Evolutionary conservation across 2,329 filamentous ascomycete species (phyloP).

Genomic region (Claviceps fusiformis): DNA sequence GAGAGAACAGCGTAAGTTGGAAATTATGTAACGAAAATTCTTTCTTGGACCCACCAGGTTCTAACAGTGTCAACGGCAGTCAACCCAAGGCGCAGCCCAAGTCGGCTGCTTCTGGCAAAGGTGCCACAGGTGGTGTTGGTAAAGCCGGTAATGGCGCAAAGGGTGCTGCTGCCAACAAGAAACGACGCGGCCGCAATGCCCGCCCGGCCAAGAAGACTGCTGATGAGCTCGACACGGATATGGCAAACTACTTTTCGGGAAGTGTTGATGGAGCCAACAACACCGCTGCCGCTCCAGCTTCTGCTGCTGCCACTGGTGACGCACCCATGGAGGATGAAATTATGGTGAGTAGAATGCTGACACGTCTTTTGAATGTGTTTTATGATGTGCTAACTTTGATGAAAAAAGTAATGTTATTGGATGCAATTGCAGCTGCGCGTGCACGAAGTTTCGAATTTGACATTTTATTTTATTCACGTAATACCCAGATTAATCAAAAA

Average conservation of each 20-base stretch:
- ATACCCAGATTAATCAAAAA: slow-evolving; percentile 5
- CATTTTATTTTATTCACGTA: background rate
- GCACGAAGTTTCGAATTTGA: background rate
- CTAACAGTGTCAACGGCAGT: slow-evolving; percentile 10
- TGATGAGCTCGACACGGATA: slow-evolving; percentile 92
- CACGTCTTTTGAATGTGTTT: background rate
- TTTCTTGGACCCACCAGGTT: background rate
- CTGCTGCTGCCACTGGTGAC: slow-evolving; percentile 34
- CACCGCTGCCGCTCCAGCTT: slow-evolving; percentile 30
- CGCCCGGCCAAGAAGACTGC: slow-evolving; percentile 74
- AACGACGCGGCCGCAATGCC: slow-evolving; percentile 43
- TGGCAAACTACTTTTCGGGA: slow-evolving; percentile 79
- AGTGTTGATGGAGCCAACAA: slow-evolving; percentile 32
- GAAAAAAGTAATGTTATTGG: background rate
- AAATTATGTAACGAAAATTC: background rate
- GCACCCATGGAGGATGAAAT: slow-evolving; percentile 57
- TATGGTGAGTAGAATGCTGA: slow-evolving; percentile 21
- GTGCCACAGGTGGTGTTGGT: slow-evolving; percentile 13
- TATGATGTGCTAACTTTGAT: slow-evolving; percentile 1
- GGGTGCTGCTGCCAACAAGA: slow-evolving; percentile 36
- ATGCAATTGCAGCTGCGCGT: background rate
- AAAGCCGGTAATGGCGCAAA: slow-evolving; percentile 27
- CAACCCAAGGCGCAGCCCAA: slow-evolving; percentile 48
- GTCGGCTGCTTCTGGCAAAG: slow-evolving; percentile 64
- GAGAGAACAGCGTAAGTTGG: slow-evolving; percentile 62